Evolutionary conservation across 2,329 filamentous ascomycete genomes (phyloP), one percentile per base, ranked within the genome.

Genomic region (Xylariomycetidae sp.): DNA sequence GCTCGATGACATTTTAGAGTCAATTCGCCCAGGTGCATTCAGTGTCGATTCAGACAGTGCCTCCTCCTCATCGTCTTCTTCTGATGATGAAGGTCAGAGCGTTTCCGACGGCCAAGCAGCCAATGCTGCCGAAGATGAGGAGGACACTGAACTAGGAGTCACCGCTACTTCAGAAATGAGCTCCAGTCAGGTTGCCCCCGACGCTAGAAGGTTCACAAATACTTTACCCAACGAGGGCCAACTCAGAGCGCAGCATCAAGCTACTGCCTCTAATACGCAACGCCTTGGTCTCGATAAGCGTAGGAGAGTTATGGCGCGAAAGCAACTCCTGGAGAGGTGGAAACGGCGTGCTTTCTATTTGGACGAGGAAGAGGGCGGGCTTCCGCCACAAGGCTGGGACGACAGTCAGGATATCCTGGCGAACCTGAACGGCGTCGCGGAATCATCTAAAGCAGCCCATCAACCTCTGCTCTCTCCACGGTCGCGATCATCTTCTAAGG

Each of bases 311-410:
- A 50, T 56, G 6, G 71, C 72, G 2, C 64, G 74, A 11, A 64
- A 61, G 25, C 68, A 70, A 43, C 65, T 87, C 22, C 71, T 82
- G 47, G 77, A 89, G 34, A 72, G 86, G 31, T 92, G 86, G 86
- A 76, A 75, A 49, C 73, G 84, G 38, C 72, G 87, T 28, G 77
- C 82, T 25, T 94, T 92, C 49, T 94, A 92, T 50, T 73, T 88
- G 1, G 87, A 94, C 37, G 83, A 88, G 57, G 88, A 94, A 62
- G 87, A 94, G 57, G 87, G 87, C 3, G 73, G 76, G 8, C 55
- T 59, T n/a, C 67, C 75, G 2, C 83, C 83, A 0, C 66, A 73
- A 6, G 78, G 75, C 16, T 88, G 81, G 67, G 66, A 72, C 15
- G 68, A 74, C 5, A 70, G 75, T 11, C 71, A 82, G 26, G 79